Base-by-base conservation (phyloP, 768 basidiomycete genomes). In the Cyathus striatus region DNA sequence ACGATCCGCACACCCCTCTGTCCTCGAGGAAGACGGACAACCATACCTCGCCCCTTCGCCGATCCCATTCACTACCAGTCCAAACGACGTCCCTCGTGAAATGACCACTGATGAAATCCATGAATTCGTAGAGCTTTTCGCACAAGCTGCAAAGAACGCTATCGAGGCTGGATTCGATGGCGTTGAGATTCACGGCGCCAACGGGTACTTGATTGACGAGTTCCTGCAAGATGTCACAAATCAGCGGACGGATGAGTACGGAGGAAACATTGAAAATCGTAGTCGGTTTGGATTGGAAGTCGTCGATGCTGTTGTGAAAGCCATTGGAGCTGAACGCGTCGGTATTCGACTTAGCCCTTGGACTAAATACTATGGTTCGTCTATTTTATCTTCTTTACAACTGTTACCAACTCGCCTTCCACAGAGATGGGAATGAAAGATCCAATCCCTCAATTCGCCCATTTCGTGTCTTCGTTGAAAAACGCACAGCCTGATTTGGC, bases 181-280 rank as follows among this genome's bases (percentile, higher is more conserved):
- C 12, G 65, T 60, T 2, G 57, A 60, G 45, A 36, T 60, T 22
- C 57, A 55, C 27, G 43, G 49, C 32, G 60, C 61, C 4, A 56
- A 61, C 36, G 63, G 66, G 1, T 70, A 64, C 48, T 45, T 73
- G 27, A 16, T 30, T 16, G 27, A 30, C 16, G 10, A 30, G 27
- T 30, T 30, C 27, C 16, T 30, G 27, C 17, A 75, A 41, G 55
- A 49, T 33, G 53, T 57, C 17, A 55, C 62, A 0, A 81, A 81
- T 55, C 61, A 62, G 32, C 63, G 79, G 22, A 73, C 59, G n/a
- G 78, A 81, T 54, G 61, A 66, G 40, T 83, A 76, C 50, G 82
- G 81, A 2, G 82, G 82, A 23, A 60, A 60, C 22, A 51, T 77
- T 23, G 66, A 73, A 51, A 78, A 78, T 50, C 63, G 81, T 10